Evolutionary conservation across 2,329 filamentous ascomycete genomes (phyloP).

Genomic region (Neurospora sp.): DNA sequence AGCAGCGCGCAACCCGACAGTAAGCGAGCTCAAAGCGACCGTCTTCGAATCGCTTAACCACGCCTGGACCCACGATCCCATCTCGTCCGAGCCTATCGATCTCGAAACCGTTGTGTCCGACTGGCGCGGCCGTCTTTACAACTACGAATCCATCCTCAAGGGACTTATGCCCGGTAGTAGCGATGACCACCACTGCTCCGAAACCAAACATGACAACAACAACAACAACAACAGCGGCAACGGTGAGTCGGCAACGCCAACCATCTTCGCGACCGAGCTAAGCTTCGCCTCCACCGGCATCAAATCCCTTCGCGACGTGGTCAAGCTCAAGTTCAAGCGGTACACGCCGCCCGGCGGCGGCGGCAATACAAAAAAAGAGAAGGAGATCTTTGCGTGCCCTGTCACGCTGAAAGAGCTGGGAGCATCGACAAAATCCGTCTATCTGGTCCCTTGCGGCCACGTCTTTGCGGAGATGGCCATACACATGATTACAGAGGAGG

Average conservation of each 20-base stretch:
- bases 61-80: slow-evolving; percentile 75
- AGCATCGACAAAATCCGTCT: slow-evolving; percentile 68
- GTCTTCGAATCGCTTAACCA: slow-evolving; percentile 77
- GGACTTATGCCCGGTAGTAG: slow-evolving; percentile 35
- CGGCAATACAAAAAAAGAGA: slow-evolving; percentile 24
- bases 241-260: slow-evolving; percentile 13
- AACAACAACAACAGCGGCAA: slow-evolving; percentile 18
- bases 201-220: slow-evolving; percentile 18
- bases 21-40: slow-evolving; percentile 80
- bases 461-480: slow-evolving; percentile 83
- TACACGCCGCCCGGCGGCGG: slow-evolving; percentile 17
- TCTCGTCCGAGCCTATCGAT: slow-evolving; percentile 69
- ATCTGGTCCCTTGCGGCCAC: slow-evolving; percentile 90
- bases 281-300: slow-evolving; percentile 48
- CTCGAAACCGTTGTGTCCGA: slow-evolving; percentile 72
- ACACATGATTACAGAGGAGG: slow-evolving; percentile 46
- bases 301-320: slow-evolving; percentile 73
- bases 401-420: slow-evolving; percentile 82
- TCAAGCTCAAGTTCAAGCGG: slow-evolving; percentile 68
- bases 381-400: slow-evolving; percentile 68
- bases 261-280: slow-evolving; percentile 12
- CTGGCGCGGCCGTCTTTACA: slow-evolving; percentile 75
- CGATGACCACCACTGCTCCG: slow-evolving; percentile 44
- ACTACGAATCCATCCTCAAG: slow-evolving; percentile 81
- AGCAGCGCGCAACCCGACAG: slow-evolving; percentile 71